A percentile compares a stretch with the other conserved stretches of the same genome.
phyloP scores from a whole-genome alignment of 1,139 yeast species.

The Pichia sp. region DNA sequence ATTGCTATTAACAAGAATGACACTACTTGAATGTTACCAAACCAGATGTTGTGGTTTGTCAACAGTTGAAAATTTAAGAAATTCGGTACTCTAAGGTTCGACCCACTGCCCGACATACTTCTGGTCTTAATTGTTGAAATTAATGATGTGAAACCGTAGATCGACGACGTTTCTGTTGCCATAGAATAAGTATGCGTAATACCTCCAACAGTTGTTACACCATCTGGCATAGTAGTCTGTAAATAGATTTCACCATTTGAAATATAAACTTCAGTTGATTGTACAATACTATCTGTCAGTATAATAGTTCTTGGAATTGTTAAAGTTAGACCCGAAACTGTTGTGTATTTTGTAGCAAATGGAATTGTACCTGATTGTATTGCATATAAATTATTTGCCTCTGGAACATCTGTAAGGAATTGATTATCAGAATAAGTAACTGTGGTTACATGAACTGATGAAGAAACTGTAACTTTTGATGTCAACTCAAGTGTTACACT shows the following conservation, averaged over 20 bases:
- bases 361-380: constrained; percentile 43
- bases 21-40: background rate
- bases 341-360: constrained; percentile 36
- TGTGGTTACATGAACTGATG: background rate
- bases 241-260: constrained; percentile 15
- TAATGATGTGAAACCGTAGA: constrained; percentile 14
- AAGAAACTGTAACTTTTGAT: background rate
- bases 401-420: background rate
- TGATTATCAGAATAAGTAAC: background rate
- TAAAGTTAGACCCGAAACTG: constrained; percentile 27
- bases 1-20: background rate
- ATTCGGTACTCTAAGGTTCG: constrained; percentile 2
- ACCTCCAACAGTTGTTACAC: background rate
- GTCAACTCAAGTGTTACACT: background rate
- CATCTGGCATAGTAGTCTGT: constrained; percentile 2
- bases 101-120: constrained; percentile 3
- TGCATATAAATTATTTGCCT: constrained; percentile 3
- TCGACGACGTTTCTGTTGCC: constrained; percentile 2
- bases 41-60: background rate
- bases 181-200: background rate
- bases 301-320: constrained; percentile 21
- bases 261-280: constrained; percentile 19
- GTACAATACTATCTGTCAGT: constrained; percentile 13
- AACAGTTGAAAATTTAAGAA: background rate
- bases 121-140: constrained; percentile 6